Conservation (phyloP, 306 rosid species). For the Phaseolus lunatus region DNA sequence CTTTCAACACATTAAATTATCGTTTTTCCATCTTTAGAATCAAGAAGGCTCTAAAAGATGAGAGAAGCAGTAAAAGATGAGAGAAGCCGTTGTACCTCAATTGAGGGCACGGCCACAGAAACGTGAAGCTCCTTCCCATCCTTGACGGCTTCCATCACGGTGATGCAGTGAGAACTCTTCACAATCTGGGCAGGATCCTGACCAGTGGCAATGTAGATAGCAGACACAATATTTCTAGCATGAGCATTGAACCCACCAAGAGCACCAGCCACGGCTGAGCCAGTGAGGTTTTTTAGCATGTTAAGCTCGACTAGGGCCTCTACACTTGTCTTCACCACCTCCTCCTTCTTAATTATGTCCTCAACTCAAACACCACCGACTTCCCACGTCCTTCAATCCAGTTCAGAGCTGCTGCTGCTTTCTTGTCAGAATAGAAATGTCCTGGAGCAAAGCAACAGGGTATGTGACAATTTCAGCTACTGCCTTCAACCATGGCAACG, state of each 20-base stretch:
- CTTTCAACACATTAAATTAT: too few relatives aligned
- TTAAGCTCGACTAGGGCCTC: constrained; percentile 68
- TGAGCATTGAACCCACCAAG: constrained; percentile 82
- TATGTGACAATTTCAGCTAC: constrained; percentile 27
- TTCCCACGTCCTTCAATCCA: constrained; percentile 84
- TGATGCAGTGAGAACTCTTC: constrained; percentile 78
- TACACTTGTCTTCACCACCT: constrained; percentile 70
- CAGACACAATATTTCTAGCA: constrained; percentile 82
- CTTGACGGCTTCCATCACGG: constrained; percentile 75
- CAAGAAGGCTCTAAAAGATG: too few relatives aligned
- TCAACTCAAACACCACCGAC: constrained; percentile 77
- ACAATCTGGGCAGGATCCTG: constrained; percentile 87
- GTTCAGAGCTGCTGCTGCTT: constrained; percentile 73
- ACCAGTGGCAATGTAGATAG: constrained; percentile 75
- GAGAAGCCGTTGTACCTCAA: constrained; percentile 59
- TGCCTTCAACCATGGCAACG: constrained; percentile 16
- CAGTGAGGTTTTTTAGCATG: constrained; percentile 75
- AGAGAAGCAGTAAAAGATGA: neutral
- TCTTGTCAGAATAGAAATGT: constrained; percentile 78
- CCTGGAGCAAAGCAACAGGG: constrained; percentile 45
- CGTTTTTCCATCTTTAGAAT: too few relatives aligned
- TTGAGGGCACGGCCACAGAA: constrained; percentile 76
- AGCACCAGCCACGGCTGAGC: constrained; percentile 76
- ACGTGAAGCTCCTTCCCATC: constrained; percentile 74
- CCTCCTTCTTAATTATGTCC: constrained; percentile 67